Base-by-base conservation (phyloP, 1,139 yeast genomes). In the Suhomyces bokatorum region DNA sequence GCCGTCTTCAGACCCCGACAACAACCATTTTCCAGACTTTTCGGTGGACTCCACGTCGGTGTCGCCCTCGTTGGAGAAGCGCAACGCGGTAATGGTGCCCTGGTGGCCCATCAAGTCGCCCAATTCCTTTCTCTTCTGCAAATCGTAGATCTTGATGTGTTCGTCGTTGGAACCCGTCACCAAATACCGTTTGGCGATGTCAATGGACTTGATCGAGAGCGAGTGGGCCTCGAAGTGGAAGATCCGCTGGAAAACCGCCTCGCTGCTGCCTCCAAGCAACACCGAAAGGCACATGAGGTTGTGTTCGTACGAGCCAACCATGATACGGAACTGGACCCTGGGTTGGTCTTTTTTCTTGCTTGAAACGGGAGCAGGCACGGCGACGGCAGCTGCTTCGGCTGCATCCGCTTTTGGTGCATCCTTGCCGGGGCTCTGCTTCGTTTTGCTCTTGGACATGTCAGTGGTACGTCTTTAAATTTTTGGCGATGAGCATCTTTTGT, bases 121-220 rank as follows among this genome's bases (percentile, higher is more conserved):
- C 47, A 93, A 73, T 63, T 95, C 99, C 58, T 90, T 90, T 59
- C 99, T 80, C 64, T 88, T 90, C 59, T 90, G 97, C 51, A 93
- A 73, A 67, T 93, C 99, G 62, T 95, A 93, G 29, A 93, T 87
- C 57, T 96, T 81, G 49, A 93, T 91, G 62, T 90, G 96, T 64
- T 95, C 99, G 63, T 93, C 99, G 62, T 91, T 91, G 4, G 96
- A 85, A 6, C 99, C 99, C 4, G 97, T 87, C 3, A 89, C 97
- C 43, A 93, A 72, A 61, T 89, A 91, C 56, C 97, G 75, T 56
- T 82, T 86, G 24, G 95, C 89, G 27, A 84, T 73, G 51, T 93
- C 97, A 52, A 93, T 75, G 40, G 95, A 78, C 63, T 91, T 84
- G 48, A 93, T 88, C 28, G 97, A 87, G 45, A 89, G 77, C 0